Conservation (phyloP, 768 basidiomycete genomes). For the Pholiota molesta region DNA sequence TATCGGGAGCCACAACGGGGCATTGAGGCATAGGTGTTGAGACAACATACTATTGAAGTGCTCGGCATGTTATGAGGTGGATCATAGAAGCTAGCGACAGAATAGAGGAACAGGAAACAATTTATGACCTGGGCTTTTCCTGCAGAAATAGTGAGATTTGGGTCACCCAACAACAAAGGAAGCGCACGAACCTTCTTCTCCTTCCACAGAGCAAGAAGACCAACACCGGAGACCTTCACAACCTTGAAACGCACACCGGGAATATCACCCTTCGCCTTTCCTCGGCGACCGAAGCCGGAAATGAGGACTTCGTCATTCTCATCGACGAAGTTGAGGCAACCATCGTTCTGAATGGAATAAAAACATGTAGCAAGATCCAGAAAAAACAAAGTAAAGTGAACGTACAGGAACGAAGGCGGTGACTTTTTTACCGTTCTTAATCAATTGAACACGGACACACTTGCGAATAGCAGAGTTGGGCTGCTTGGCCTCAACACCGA, state of each 20-base stretch:
- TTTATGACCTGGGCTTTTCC: conserved; percentile 75
- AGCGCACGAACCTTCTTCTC: conserved; percentile 87
- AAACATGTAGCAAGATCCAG: background rate
- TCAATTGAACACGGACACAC: conserved; percentile 99
- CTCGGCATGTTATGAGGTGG: conserved; percentile 13
- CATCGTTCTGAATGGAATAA: conserved; percentile 69
- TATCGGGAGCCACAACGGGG: background rate
- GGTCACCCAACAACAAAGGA: background rate
- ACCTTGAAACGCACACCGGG: conserved; percentile 99
- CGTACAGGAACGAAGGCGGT: conserved; percentile 98
- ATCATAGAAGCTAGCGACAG: conserved; percentile 17
- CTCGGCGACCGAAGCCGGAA: conserved; percentile 99
- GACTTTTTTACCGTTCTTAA: conserved; percentile 99
- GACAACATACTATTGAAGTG: conserved; percentile 13
- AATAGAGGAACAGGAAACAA: conserved; percentile 17
- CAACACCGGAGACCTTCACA: conserved; percentile 99
- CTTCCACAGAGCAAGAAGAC: conserved; percentile 97
- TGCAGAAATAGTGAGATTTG: conserved; percentile 28
- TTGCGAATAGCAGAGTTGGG: conserved; percentile 99
- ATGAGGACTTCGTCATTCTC: conserved; percentile 99
- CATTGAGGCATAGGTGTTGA: background rate
- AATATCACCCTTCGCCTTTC: conserved; percentile 99
- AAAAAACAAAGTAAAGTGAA: conserved; percentile 24
- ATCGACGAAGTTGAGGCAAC: conserved; percentile 97
- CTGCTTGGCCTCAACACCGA: conserved; percentile 99